Conservation (phyloP, 75 land plant genomes). For the Cupressus sempervirens region DNA sequence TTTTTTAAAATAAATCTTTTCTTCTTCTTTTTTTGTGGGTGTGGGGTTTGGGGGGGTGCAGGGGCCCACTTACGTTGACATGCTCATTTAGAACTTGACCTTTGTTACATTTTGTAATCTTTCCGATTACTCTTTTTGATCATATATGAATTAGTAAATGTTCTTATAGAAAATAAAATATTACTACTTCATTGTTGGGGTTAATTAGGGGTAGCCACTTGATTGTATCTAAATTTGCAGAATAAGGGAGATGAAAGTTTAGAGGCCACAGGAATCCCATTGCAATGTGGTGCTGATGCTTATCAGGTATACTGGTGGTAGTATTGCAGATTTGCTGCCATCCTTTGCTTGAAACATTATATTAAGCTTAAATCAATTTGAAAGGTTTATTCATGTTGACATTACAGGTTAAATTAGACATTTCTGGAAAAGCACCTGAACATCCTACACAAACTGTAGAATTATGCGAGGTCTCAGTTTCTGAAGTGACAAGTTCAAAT, state of each 20-base stretch:
- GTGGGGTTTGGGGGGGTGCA: too few species aligned
- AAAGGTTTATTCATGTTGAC: background rate
- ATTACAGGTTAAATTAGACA: constrained; percentile 5
- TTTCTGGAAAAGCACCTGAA: constrained; percentile 6
- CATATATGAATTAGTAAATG: too few species aligned
- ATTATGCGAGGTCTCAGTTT: constrained; percentile 1
- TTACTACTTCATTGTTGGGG: background rate
- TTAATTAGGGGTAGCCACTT: background rate
- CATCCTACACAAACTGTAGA: background rate
- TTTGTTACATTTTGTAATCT: too few species aligned
- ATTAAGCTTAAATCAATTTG: background rate
- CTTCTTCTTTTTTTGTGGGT: too few species aligned
- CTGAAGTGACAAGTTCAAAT: background rate
- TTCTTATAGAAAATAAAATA: too few species aligned
- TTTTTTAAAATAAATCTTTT: too few species aligned
- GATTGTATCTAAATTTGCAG: background rate
- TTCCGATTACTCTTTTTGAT: too few species aligned
- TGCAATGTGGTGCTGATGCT: background rate
- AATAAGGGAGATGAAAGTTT: constrained; percentile 2
- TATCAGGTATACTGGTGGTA: background rate
- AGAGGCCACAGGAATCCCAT: background rate
- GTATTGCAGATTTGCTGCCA: background rate
- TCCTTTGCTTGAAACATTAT: background rate
- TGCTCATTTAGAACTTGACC: too few species aligned
- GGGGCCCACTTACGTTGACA: too few species aligned